Evolutionary conservation across 2,329 filamentous ascomycete species (phyloP).

Genomic region (Colletotrichum sp.): DNA sequence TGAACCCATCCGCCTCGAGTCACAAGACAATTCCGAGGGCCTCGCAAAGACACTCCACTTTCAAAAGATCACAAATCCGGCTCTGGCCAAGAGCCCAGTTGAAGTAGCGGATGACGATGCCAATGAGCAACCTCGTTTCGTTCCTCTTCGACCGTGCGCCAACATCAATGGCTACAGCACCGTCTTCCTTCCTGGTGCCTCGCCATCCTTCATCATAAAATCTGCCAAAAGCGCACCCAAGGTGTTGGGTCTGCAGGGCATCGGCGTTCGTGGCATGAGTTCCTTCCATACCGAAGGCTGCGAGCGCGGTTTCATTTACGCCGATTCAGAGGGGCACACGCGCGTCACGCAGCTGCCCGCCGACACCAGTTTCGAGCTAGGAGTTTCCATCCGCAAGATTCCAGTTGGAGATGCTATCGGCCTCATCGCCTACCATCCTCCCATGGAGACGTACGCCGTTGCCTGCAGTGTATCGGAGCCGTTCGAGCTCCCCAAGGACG

Average conservation of each 20-base stretch:
- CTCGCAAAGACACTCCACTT: conserved; percentile 71
- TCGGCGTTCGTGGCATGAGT: conserved; percentile 73
- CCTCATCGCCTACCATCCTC: conserved; percentile 77
- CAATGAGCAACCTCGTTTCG: conserved; percentile 49
- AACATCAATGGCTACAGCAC: conserved; percentile 80
- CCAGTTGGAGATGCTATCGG: conserved; percentile 73
- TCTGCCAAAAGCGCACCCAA: conserved; percentile 79
- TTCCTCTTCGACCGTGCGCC: conserved; percentile 61
- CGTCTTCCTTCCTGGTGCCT: conserved; percentile 81
- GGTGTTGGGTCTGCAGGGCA: conserved; percentile 74
- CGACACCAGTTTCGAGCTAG: conserved; percentile 74
- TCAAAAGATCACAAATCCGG: conserved; percentile 74
- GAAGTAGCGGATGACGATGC: conserved; percentile 56
- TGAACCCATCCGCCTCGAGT: conserved; percentile 70
- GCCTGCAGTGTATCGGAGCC: conserved; percentile 71
- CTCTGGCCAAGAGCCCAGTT: conserved; percentile 64
- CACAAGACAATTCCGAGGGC: conserved; percentile 37
- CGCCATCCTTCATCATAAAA: conserved; percentile 83
- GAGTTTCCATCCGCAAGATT: conserved; percentile 77
- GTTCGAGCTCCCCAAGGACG: conserved; percentile 87
- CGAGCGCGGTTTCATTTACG: conserved; percentile 82
- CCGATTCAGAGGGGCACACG: conserved; percentile 74
- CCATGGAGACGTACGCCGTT: conserved; percentile 76
- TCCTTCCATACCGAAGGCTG: conserved; percentile 79
- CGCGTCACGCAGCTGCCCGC: conserved; percentile 75